Evolutionary conservation across 805 yeast species (phyloP), one percentile per base, ranked within the genome.

Genomic region (Metschnikowia anglica): DNA sequence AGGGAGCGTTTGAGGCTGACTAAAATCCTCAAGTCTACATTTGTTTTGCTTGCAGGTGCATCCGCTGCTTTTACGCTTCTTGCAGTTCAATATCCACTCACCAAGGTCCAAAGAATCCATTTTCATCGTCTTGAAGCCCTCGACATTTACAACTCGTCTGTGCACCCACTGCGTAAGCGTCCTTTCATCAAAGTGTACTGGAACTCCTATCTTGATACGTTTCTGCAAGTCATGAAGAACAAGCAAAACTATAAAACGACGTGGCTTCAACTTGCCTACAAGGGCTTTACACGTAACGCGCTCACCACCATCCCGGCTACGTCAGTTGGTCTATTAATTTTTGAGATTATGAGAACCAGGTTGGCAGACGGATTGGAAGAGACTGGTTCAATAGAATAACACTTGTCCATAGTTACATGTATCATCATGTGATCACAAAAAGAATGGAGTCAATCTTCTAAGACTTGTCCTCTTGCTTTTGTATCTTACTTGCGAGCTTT

Each of bases 221-320:
- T 79, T 46, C 68, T 75, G 37, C 88, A 85, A 47, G 72, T 83
- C 24, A 53, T 72, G 29, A 66, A 74, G 44, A 71, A 81, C 51
- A 77, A 78, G 52, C 63, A 66, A 13, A 81, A 78, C 42, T 75
- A 87, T 3, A 72, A 72, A 21, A 59, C 74, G 23, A 64, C 79
- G 1, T 81, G 88, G 81, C 58, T 74, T 27, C 73, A 73, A 19
- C 81, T 90, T 78, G 73, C 82, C 8, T 91, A 89, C 58, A 82
- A 80, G 49, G 97, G 97, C 0, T 88, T 86, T 58, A 68, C 74
- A 5, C 68, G 83, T 44, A 84, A 83, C 47, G 84, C 95, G 0
- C 56, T 86, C 36, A 76, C 88, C 0, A 80, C 86, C 1, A 78
- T 90, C 33, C 98, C 98, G 1, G 88, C 96, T 2, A 87, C 97